Evolutionary conservation across 2,329 filamentous ascomycete genomes (phyloP).

Genomic region (Neocatenulostroma microsporum): DNA sequence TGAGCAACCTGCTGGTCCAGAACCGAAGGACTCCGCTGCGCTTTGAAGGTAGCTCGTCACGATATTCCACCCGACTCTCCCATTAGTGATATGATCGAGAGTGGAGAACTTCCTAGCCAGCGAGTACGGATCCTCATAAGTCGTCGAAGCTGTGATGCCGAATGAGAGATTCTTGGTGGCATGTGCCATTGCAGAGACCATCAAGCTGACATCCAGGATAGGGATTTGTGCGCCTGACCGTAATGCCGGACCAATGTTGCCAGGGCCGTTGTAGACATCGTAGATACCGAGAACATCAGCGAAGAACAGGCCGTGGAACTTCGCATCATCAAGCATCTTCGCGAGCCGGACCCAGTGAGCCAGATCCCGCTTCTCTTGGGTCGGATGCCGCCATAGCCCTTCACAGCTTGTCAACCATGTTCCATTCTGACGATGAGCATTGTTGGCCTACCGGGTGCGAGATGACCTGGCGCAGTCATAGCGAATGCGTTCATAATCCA

Average conservation of each 20-base stretch:
- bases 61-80: slow-evolving; percentile 43
- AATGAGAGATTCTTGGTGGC: slow-evolving; percentile 5
- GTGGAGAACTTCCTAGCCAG: slow-evolving; percentile 32
- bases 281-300: slow-evolving; percentile 44
- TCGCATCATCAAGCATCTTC: slow-evolving; percentile 41
- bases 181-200: slow-evolving; percentile 42
- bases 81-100: slow-evolving; percentile 33
- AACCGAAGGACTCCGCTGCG: slow-evolving; percentile 41
- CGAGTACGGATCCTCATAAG: slow-evolving; percentile 31
- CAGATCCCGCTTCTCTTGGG: slow-evolving; percentile 34
- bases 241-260: slow-evolving; percentile 41
- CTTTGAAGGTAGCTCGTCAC: slow-evolving; percentile 44
- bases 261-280: slow-evolving; percentile 42
- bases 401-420: slow-evolving; percentile 1
- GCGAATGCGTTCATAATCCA: slow-evolving; percentile 43
- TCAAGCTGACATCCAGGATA: slow-evolving; percentile 47
- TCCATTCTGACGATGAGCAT: slow-evolving; percentile 1
- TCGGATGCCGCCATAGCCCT: slow-evolving; percentile 27
- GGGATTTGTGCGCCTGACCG: slow-evolving; percentile 59
- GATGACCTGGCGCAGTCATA: slow-evolving; percentile 41
- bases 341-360: slow-evolving; percentile 43
- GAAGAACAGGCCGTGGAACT: slow-evolving; percentile 46
- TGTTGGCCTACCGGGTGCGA: slow-evolving; percentile 41
- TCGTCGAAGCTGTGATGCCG: slow-evolving; percentile 33
- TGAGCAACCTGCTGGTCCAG: slow-evolving; percentile 40